Evolutionary conservation across 2,329 filamentous ascomycete species (phyloP).

Genomic region (Trichoderma polysporum): DNA sequence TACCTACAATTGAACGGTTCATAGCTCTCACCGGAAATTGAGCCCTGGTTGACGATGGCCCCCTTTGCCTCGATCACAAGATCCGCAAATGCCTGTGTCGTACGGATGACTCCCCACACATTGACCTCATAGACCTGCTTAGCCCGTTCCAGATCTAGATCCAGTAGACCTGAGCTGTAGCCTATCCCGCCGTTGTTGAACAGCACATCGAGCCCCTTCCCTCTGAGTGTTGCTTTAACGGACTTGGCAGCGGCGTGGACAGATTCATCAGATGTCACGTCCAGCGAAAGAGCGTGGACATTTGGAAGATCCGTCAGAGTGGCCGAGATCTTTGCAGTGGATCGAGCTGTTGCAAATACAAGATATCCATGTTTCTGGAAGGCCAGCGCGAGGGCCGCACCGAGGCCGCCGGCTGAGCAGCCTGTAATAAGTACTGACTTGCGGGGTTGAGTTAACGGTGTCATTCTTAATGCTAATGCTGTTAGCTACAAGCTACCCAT

Average conservation of each 20-base stretch:
- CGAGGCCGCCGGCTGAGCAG: conserved; percentile 28
- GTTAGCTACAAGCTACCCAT: not conserved
- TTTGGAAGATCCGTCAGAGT: conserved; percentile 25
- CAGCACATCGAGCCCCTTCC: conserved; percentile 30
- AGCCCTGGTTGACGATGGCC: conserved; percentile 28
- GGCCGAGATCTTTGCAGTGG: conserved; percentile 28
- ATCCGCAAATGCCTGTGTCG: conserved; percentile 30
- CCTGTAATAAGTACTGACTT: conserved; percentile 29
- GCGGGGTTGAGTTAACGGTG: not conserved
- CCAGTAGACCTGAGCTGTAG: conserved; percentile 29
- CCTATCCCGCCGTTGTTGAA: conserved; percentile 33
- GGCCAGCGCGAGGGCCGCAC: conserved; percentile 24
- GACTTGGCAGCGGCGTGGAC: conserved; percentile 25
- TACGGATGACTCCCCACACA: conserved; percentile 31
- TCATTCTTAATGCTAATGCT: not conserved
- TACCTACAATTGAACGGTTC: not conserved
- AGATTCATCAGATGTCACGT: conserved; percentile 30
- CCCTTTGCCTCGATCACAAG: conserved; percentile 29
- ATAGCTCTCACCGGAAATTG: not conserved
- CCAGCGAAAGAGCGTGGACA: conserved; percentile 30
- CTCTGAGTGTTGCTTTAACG: not conserved
- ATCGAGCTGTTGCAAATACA: conserved; percentile 34
- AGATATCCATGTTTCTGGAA: conserved; percentile 26
- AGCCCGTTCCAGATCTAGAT: conserved; percentile 25
- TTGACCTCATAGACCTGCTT: conserved; percentile 33